Evolutionary conservation across 768 basidiomycete species (phyloP).

Genomic region (Boletus speciosus): DNA sequence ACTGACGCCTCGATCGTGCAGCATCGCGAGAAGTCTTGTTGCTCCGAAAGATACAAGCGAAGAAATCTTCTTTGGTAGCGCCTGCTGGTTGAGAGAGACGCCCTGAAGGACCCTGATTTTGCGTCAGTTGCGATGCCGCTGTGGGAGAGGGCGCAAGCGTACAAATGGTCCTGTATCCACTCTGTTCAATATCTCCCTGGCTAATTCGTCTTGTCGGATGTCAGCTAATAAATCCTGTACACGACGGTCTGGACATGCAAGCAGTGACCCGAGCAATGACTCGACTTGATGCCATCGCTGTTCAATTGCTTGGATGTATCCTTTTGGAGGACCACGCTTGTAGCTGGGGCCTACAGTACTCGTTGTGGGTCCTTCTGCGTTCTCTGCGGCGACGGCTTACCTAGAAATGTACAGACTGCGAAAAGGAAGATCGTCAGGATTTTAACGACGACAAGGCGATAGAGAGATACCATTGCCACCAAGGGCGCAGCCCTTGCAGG

Average conservation of each 20-base stretch:
- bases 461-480: conserved; percentile 48
- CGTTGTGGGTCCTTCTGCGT: neutral
- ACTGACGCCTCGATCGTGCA: conserved; percentile 65
- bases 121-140: conserved; percentile 3
- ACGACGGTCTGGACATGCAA: conserved; percentile 65
- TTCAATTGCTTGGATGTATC: conserved; percentile 92
- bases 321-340: conserved; percentile 83
- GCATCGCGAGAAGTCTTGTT: conserved; percentile 52
- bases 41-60: conserved; percentile 66
- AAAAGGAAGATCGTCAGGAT: conserved; percentile 18
- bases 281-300: conserved; percentile 91
- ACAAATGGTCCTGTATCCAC: conserved; percentile 83
- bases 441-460: neutral
- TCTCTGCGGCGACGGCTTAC: conserved; percentile 28
- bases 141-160: conserved; percentile 20
- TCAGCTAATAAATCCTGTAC: conserved; percentile 62
- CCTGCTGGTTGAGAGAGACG: conserved; percentile 55
- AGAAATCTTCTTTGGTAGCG: conserved; percentile 74
- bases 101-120: conserved; percentile 64
- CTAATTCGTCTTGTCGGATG: conserved; percentile 68
- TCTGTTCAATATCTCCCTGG: conserved; percentile 69
- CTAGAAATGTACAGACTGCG: conserved; percentile 64
- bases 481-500: conserved; percentile 62
- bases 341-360: conserved; percentile 60
- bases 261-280: conserved; percentile 77